Evolutionary conservation across 139 green algal genomes (phyloP), one percentile per base, ranked within the genome.

Genomic region (Coelastrella sp.): DNA sequence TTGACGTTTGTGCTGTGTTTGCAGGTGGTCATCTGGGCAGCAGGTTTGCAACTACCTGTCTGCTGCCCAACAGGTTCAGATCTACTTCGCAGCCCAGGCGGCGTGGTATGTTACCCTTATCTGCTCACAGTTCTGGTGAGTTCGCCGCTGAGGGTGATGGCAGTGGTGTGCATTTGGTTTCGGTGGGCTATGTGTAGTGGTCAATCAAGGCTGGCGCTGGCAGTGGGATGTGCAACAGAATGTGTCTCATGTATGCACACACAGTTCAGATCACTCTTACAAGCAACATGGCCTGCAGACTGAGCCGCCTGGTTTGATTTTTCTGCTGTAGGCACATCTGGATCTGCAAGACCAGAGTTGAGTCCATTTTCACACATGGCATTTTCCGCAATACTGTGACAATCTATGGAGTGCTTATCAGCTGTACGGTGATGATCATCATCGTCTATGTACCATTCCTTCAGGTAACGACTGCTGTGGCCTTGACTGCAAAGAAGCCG

Each of bases 51-150:
- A 73, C 5, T 59, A 80, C 4, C n/a, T 93, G 56, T 85, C 20
- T 22, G n/a, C 65, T 10, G 47, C 65, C 3, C 20, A 85, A 10
- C 87, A 92, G 83, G 60, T 57, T 5, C 47, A 87, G 8, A 90
- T 93, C 47, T 93, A 89, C 60, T 87, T 71, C 11, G n/a, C 90
- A 89, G 88, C 92, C 65, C 89, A 94, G 64, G 22, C 32, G 32
- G 85, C 84, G 7, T 92, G 89, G 92, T 94, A 92, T 59, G 79
- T 92, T 73, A 90, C 85, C 5, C 76, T 94, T 8, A 79, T 94
- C 82, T 88, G 83, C 66, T 92, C 76, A 20, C 92, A 94, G 86
- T 94, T 94, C 83, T 93, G 87, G 77, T 80, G 61, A 23, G 64
- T 47, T 47, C 32, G 32, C 32, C 32, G 32, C 32, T 47, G 32